Base-by-base conservation (phyloP, 371 early-diverging fungal species). In the Parasitella parasitica region DNA sequence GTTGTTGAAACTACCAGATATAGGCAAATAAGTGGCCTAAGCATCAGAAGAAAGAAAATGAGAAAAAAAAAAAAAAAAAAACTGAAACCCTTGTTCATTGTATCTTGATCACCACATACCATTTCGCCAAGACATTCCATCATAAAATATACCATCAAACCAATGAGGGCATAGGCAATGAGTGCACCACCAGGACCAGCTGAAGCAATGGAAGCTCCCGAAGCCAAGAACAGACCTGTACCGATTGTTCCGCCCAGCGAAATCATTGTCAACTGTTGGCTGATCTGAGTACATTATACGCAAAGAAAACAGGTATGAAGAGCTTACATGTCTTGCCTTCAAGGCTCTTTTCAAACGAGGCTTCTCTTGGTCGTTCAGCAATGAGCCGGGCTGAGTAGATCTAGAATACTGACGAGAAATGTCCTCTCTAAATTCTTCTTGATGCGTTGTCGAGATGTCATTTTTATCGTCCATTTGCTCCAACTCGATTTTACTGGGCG, bases 181-280 rank as follows among this genome's bases (percentile, higher is more conserved):
- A 94, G 75, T 0, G 91, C 86, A 55, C 91, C 94, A 11, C 83
- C 90, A n/a, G 96, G 94, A 7, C 96, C 96, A 5, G 91, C 96
- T 4, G 67, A 59, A 5, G 87, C 84, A 36, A 96, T 82, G 4
- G 90, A 85, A 11, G 82, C 71, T 36, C 94, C 94, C 26, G 91
- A 90, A n/a, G 90, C 92, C 49, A 95, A 73, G 69, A 94, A 95
- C 28, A 95, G 75, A 43, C 96, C 96, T 9, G 94, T 96, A 46
- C 91, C 88, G 41, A 92, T 88, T 0, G 90, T 89, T 43, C 91
- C 91, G 26, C 90, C 91, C 37, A 90, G 75, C 15, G 91, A 88
- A 52, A 94, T 93, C 92, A 94, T 93, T 38, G 87, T 82, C 57
- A 93, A 57, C 77, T 77, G 50, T 20, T 22, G 24, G 1, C 38